Evolutionary conservation across 2,329 filamentous ascomycete genomes (phyloP).

Genomic region (Tympanopsis confertula): DNA sequence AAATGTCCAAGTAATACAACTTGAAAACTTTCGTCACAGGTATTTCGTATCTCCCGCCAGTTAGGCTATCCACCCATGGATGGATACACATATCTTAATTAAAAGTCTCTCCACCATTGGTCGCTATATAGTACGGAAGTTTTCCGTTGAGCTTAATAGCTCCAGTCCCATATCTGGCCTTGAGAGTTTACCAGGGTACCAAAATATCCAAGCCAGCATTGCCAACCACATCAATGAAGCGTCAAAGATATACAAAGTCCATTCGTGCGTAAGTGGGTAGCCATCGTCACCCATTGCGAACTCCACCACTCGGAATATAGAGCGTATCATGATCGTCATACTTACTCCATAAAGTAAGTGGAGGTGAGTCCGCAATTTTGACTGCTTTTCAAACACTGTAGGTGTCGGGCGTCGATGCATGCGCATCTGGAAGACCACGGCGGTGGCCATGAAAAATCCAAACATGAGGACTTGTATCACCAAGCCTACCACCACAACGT

Average conservation of each 20-base stretch:
- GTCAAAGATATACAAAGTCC: constrained; percentile 31
- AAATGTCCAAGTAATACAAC: no score
- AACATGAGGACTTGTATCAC: constrained; percentile 46
- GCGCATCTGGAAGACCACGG: constrained; percentile 33
- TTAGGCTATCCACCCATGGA: no score
- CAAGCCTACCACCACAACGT: constrained; percentile 43
- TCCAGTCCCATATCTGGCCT: no score
- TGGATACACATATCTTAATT: no score
- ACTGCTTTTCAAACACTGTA: constrained; percentile 3
- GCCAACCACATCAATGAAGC: constrained; percentile 22
- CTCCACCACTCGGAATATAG: constrained; percentile 33
- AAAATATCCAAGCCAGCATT: constrained; percentile 7
- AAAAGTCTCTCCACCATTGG: no score
- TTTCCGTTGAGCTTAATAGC: no score
- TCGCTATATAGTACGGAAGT: no score
- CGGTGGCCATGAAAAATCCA: constrained; percentile 36
- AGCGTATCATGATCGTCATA: constrained; percentile 24
- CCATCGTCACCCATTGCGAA: constrained; percentile 27
- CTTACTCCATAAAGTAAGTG: constrained; percentile 17
- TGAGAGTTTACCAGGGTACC: constrained; percentile 10
- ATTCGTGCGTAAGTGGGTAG: constrained; percentile 26
- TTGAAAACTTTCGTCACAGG: no score
- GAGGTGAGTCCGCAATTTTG: constrained; percentile 17
- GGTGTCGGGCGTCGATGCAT: constrained; percentile 9
- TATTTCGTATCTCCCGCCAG: no score